Evolutionary conservation across 78 protist genomes (phyloP).

Genomic region (Trichosphaerium sp.): DNA sequence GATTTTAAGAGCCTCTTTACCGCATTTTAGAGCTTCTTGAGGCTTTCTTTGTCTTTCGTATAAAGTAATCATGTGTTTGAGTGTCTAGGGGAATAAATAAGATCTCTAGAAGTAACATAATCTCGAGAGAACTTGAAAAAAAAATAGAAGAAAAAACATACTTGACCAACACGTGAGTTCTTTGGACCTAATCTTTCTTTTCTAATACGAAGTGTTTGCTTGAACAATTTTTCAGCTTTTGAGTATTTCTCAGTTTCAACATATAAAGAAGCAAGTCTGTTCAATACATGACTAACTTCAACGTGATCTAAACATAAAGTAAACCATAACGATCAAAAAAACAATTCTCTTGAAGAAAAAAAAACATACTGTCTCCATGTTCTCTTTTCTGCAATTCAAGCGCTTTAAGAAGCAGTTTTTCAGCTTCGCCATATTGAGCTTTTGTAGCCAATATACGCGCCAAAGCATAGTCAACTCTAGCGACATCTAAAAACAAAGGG

Average conservation of each 20-base stretch:
- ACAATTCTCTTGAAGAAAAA: conserved; percentile 6
- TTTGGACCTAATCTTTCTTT: conserved; percentile 19
- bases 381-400: conserved; percentile 28
- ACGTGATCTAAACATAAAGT: neutral
- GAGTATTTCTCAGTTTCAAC: conserved; percentile 33
- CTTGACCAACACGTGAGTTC: conserved; percentile 28
- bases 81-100: too few species aligned
- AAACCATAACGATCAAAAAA: neutral
- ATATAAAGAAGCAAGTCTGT: conserved; percentile 29
- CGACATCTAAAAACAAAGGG: conserved; percentile 39
- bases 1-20: too few species aligned
- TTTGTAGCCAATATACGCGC: conserved; percentile 20
- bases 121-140: too few species aligned
- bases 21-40: neutral
- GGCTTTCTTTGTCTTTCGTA: conserved; percentile 36
- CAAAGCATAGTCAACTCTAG: conserved; percentile 38
- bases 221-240: conserved; percentile 42
- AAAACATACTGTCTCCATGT: conserved; percentile 39
- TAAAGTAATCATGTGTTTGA: conserved; percentile 26
- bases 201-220: conserved; percentile 28
- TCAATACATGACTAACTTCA: conserved; percentile 20
- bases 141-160: too few species aligned
- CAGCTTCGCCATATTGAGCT: conserved; percentile 7
- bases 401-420: conserved; percentile 11
- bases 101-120: too few species aligned